Evolutionary conservation across 2,329 filamentous ascomycete genomes (phyloP).

Genomic region (Penicillium sp.): DNA sequence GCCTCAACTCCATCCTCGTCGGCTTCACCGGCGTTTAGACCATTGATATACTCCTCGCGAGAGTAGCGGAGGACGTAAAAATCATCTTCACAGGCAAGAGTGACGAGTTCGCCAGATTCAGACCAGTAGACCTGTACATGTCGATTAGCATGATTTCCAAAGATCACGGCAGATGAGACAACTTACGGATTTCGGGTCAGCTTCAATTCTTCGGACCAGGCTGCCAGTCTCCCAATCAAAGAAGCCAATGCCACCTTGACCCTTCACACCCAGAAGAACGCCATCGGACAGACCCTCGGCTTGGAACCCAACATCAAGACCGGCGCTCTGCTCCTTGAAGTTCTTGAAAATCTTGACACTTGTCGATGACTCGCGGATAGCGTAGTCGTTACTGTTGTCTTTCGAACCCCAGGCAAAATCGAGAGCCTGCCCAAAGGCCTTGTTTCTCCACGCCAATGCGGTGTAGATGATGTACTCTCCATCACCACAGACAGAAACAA

Average conservation of each 20-base stretch:
- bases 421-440: conserved; percentile 90
- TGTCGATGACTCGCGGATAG: conserved; percentile 89
- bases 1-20: conserved; percentile 92
- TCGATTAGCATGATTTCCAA: conserved; percentile 13
- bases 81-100: conserved; percentile 89
- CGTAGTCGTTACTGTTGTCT: conserved; percentile 97
- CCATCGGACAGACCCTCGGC: conserved; percentile 89
- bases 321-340: conserved; percentile 86
- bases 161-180: not conserved
- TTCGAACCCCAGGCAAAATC: conserved; percentile 98
- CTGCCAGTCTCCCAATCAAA: conserved; percentile 93
- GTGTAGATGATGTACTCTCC: conserved; percentile 99
- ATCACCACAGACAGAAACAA: conserved; percentile 87
- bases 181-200: conserved; percentile 61
- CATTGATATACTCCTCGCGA: conserved; percentile 81
- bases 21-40: conserved; percentile 74
- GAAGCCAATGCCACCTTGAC: conserved; percentile 89
- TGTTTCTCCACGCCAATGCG: conserved; percentile 92
- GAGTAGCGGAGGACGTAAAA: conserved; percentile 94
- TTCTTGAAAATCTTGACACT: conserved; percentile 98
- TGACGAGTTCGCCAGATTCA: conserved; percentile 88
- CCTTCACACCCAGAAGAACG: conserved; percentile 87
- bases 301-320: conserved; percentile 90
- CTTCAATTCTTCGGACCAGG: conserved; percentile 87
- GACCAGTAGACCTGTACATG: conserved; percentile 84